phyloP scores from a whole-genome alignment of 2,329 filamentous ascomycete genomes.

The Fusarium xyrophilum region DNA sequence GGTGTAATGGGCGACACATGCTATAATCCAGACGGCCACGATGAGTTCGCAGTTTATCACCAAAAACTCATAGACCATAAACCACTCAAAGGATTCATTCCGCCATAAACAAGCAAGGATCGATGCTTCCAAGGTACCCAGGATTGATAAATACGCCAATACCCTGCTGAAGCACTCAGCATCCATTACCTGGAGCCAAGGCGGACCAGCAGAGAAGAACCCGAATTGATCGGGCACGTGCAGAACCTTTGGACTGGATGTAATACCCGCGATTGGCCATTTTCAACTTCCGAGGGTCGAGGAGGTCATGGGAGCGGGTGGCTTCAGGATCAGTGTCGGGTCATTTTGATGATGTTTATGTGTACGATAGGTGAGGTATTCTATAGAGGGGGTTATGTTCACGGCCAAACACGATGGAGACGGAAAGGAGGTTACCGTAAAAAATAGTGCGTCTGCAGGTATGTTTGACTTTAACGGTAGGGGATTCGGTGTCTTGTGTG shows the following conservation, averaged over 20 bases:
- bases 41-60: not conserved
- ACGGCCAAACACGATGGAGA: not conserved
- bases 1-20: not conserved
- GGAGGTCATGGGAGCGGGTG: not conserved
- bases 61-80: not conserved
- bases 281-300: not conserved
- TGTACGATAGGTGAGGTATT: not conserved
- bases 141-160: not conserved
- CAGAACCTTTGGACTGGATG: constrained; percentile 6
- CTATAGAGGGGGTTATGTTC: not conserved
- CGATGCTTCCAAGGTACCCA: not conserved
- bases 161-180: not conserved
- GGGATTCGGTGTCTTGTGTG: not conserved
- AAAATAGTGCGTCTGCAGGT: not conserved
- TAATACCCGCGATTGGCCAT: not conserved
- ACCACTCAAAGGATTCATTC: not conserved
- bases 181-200: not conserved
- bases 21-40: not conserved
- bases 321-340: not conserved
- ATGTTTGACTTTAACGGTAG: not conserved
- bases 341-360: not conserved
- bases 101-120: not conserved
- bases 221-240: constrained; percentile 11
- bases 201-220: constrained; percentile 4
- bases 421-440: not conserved